Base-by-base conservation (phyloP, 208 protist genomes). In the Porcisia deanei region DNA sequence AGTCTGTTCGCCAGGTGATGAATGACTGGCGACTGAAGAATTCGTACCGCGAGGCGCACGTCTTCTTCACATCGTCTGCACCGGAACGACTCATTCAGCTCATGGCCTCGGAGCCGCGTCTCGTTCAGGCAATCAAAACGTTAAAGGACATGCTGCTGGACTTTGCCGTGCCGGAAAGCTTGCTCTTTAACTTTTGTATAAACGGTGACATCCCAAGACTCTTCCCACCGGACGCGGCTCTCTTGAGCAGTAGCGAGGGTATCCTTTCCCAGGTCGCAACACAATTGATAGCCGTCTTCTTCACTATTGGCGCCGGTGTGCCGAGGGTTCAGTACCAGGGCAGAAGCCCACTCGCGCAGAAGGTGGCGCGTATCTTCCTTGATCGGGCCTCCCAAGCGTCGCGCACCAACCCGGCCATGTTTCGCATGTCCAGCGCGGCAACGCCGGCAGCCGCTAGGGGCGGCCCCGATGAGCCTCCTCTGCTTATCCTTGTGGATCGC, bases 401-500 rank as follows among this genome's bases (percentile, higher is more conserved):
- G 59, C 77, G 77, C 49, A 83, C 85, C 45, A 70, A 88, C 49
- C 58, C 83, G 8, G 63, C 80, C 45, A 79, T 82, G 22, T 73
- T 88, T 22, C 84, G 82, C 12, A 80, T 83, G 22, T 82, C 86
- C 41, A 84, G 70, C 63, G 68, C 83, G 16, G 77, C 67, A 4
- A 67, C n/a, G 30, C 30, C 30, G 37, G 73, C 61, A 45, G 18
- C 49, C 47, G n/a, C 12, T 52, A 63, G 70, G 16, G 71, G 45
- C 53, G 47, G 47, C 12, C 45, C 45, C 8, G 71, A 76, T 12
- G 82, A 88, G 52, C 75, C 79, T 6, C 84, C 88, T 20, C 71
- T 93, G 60, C 76, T 97, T n/a, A 88, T 97, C 63, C 77, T 97
- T 22, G 75, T 96, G 43, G 94, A 97, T 79, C 88, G 94, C 73